These are phyloP conservation scores for Chernovozyma sophiae-reginae DNA, from an alignment of 1,139 yeast genomes.

Conservation along the genomic window DNA sequence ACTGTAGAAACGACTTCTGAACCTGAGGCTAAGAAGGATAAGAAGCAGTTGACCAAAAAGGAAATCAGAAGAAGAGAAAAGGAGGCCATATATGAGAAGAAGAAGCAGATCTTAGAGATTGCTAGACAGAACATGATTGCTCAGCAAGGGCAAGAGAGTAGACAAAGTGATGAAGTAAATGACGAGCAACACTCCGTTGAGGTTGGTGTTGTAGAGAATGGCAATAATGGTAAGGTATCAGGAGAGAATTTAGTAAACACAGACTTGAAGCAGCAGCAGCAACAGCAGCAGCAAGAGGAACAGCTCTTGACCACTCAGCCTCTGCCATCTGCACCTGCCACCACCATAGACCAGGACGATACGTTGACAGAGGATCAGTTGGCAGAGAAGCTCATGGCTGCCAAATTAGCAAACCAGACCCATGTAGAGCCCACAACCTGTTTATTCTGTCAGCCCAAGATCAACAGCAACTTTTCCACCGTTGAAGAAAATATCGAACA, in stretches of 20 bases:
- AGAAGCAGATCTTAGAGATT: constrained; percentile 53
- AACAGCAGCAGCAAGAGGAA: constrained; percentile 4
- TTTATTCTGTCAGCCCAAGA: constrained; percentile 65
- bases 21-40: constrained; percentile 18
- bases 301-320: constrained; percentile 6
- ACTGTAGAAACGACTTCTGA: constrained; percentile 13
- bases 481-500: constrained; percentile 67
- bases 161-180: constrained; percentile 16
- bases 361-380: constrained; percentile 27
- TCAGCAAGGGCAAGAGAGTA: constrained; percentile 16
- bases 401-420: constrained; percentile 57
- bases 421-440: constrained; percentile 74
- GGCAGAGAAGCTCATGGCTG: constrained; percentile 50
- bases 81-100: constrained; percentile 60
- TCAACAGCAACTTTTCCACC: constrained; percentile 28
- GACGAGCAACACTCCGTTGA: too few relatives aligned
- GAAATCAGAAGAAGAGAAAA: constrained; percentile 62
- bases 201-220: constrained; percentile 9
- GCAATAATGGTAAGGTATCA: too few relatives aligned
- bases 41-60: constrained; percentile 49
- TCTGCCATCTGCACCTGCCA: constrained; percentile 7
- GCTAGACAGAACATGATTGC: constrained; percentile 55
- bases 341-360: constrained; percentile 8
- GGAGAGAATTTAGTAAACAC: constrained; percentile 7
- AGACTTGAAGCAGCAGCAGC: neutral